These are phyloP conservation scores for Cryphonectria carpinicola DNA, from an alignment of 2,329 filamentous ascomycete species.

Conservation along the genomic window DNA sequence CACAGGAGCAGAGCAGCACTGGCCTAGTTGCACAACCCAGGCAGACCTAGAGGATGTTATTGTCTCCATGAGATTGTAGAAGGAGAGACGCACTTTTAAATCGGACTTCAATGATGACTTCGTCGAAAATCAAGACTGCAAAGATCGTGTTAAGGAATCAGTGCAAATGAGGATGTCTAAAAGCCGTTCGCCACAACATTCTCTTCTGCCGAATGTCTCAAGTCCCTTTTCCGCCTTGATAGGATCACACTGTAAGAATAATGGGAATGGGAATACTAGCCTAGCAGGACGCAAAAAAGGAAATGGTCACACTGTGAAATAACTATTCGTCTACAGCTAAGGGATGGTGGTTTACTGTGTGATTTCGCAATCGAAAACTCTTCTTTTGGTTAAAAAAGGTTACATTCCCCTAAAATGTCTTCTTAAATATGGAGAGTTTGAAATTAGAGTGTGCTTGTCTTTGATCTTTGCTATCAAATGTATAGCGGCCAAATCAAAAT, in stretches of 20 bases:
- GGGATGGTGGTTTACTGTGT: not conserved
- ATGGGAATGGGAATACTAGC: not conserved
- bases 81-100: no score
- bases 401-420: not conserved
- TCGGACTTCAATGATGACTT: not conserved
- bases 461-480: not conserved
- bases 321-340: no score
- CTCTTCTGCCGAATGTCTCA: not conserved
- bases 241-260: not conserved
- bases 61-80: no score
- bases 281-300: not conserved
- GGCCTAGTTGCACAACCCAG: conserved; percentile 36
- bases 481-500: not conserved
- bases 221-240: not conserved
- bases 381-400: not conserved
- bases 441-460: not conserved
- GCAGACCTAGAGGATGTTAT: conserved; percentile 31
- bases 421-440: not conserved
- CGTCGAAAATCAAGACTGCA: not conserved
- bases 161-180: not conserved
- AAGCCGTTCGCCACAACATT: not conserved
- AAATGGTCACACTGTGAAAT: not conserved
- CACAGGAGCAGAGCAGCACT: conserved; percentile 41
- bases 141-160: not conserved
- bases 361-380: not conserved